phyloP scores from a whole-genome alignment of 192 early-diverging fungal genomes.

The Phycomyces blakesleeanus region DNA sequence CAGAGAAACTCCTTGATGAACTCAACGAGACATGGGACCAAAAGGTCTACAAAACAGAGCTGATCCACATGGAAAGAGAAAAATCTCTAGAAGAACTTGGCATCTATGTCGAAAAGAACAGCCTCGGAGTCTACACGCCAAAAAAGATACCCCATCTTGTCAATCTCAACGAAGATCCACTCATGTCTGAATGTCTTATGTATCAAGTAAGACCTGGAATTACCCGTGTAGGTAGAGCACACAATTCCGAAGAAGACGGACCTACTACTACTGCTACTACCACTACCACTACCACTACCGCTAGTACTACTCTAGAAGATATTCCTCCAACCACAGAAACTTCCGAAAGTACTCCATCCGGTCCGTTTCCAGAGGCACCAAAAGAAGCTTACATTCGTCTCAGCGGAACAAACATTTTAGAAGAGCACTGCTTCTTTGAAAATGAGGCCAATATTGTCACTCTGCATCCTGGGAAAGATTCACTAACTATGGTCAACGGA shows the following conservation, averaged over 20 bases:
- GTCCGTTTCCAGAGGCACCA: not conserved
- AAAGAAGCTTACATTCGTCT: constrained; percentile 51
- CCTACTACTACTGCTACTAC: too few species aligned
- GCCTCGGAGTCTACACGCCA: constrained; percentile 72
- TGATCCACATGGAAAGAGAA: constrained; percentile 71
- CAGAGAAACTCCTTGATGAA: constrained; percentile 83
- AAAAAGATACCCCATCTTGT: constrained; percentile 80
- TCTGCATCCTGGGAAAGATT: constrained; percentile 53
- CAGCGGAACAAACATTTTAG: constrained; percentile 55
- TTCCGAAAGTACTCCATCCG: too few species aligned
- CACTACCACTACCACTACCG: too few species aligned
- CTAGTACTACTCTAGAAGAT: too few species aligned
- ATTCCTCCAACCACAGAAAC: too few species aligned
- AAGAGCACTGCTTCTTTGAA: constrained; percentile 72
- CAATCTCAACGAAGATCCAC: constrained; percentile 86
- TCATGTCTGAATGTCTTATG: constrained; percentile 87
- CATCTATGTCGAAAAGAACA: constrained; percentile 65
- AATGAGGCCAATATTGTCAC: constrained; percentile 57
- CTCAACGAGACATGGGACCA: constrained; percentile 84
- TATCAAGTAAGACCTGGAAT: constrained; percentile 77
- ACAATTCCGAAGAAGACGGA: not conserved
- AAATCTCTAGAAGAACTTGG: constrained; percentile 75
- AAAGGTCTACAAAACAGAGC: constrained; percentile 66
- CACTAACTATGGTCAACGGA: constrained; percentile 77
- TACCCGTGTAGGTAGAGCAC: constrained; percentile 59